These are phyloP conservation scores for Solanum arcanum DNA, from an alignment of 257 asterid genomes.

Conservation along the genomic window DNA sequence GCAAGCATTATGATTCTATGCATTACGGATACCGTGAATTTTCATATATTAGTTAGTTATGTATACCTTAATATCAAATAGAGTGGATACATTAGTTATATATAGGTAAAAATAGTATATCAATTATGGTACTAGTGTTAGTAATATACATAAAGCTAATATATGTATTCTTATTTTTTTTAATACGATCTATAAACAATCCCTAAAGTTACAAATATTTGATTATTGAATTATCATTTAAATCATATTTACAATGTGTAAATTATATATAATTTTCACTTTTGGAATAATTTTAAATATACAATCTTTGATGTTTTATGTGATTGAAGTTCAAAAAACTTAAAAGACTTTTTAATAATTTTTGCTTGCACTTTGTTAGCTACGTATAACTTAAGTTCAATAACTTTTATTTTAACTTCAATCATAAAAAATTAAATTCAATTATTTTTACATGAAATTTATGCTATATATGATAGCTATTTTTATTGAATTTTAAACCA, in stretches of 20 bases:
- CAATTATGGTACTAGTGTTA: not conserved
- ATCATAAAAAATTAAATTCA: not conserved
- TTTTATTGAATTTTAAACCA: too few relatives aligned
- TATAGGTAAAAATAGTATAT: too few relatives aligned
- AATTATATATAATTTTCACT: not conserved
- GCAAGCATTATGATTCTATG: not conserved
- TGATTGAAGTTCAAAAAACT: not conserved
- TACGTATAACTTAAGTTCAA: not conserved
- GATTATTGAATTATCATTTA: too few relatives aligned
- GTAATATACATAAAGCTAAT: not conserved
- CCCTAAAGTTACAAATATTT: too few relatives aligned
- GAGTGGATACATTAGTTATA: not conserved
- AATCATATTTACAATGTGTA: not conserved
- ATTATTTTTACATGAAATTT: not conserved
- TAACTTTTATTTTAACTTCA: not conserved
- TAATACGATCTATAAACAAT: not conserved
- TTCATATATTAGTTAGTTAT: not conserved
- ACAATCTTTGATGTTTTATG: not conserved
- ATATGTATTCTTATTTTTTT: fast-evolving
- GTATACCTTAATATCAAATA: not conserved
- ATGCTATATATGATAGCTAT: not conserved
- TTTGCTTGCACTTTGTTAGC: not conserved
- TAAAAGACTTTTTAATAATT: too few relatives aligned
- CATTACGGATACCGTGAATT: not conserved
- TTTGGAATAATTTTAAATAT: not conserved